Evolutionary conservation across 2,329 filamentous ascomycete genomes (phyloP).

Genomic region (Fusarium acutatum): DNA sequence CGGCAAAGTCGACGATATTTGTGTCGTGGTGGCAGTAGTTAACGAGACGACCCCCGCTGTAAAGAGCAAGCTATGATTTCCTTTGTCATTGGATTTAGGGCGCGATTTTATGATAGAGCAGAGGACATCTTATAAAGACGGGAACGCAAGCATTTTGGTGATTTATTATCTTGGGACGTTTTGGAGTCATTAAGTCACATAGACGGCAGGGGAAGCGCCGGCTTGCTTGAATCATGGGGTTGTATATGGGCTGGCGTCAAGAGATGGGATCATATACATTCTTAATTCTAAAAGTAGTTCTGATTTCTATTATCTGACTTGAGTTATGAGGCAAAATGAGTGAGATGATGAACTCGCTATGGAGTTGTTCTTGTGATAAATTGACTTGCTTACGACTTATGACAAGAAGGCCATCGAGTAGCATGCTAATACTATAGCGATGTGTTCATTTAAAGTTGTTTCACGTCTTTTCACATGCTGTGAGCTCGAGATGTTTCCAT

Average conservation of each 20-base stretch:
- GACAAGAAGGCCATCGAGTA: too few species aligned
- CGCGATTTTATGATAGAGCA: conserved; percentile 37
- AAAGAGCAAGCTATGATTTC: conserved; percentile 48
- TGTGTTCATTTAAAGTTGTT: background rate
- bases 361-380: background rate
- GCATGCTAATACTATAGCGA: too few species aligned
- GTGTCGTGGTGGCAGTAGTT: conserved; percentile 81
- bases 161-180: conserved; percentile 36
- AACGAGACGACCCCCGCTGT: conserved; percentile 63
- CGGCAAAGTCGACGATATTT: conserved; percentile 96
- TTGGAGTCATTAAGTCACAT: conserved; percentile 39
- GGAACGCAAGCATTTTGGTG: conserved; percentile 39
- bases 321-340: background rate
- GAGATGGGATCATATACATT: conserved; percentile 27
- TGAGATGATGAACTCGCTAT: background rate
- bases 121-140: conserved; percentile 36
- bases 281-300: conserved; percentile 26
- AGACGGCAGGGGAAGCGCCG: conserved; percentile 20
- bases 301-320: background rate
- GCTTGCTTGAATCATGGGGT: conserved; percentile 24
- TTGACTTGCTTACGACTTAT: background rate
- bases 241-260: conserved; percentile 34
- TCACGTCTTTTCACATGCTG: background rate
- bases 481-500: background rate
- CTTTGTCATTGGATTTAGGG: conserved; percentile 21